Evolutionary conservation across 2,329 filamentous ascomycete species (phyloP), one percentile per base, ranked within the genome.

Genomic region (Fusarium odoratissimum): DNA sequence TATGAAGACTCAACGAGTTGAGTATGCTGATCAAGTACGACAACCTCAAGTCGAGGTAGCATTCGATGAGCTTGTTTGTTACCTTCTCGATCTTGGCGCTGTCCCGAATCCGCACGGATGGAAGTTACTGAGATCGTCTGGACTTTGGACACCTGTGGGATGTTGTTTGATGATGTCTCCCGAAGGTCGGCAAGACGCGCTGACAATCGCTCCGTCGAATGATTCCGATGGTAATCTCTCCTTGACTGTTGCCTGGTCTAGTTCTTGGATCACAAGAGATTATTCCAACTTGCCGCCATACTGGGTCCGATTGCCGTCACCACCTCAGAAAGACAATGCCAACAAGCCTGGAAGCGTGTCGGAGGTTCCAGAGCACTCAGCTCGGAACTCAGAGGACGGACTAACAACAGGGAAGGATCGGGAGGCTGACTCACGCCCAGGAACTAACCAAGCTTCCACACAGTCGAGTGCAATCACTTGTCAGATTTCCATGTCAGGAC

Each of bases 21-120:
- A 91, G 77, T 92, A 91, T 72, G 87, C 85, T 13, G 86, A 88
- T 60, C 86, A 88, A 77, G 81, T 88, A 12, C 82, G 86, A 12
- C 86, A 88, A 77, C 86, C 86, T 0, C 86, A 88, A 77, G 86
- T 86, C 21, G 86, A 88, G 35, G 80, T 87, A 4, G 82, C 80
- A 1, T 91, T 92, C 73, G 88, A 90, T 65, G 87, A 90, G 70
- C 80, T 92, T 6, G 80, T 92, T 1, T 86, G 84, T 31, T 92
- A 92, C 67, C 80, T 92, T 40, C 79, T 92, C 4, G 90, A 92
- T 77, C 82, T 91, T 13, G 91, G 91, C 5, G 90, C 90, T 4
- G 82, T 90, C 5, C 89, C 90, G 0, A 87, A 91, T 64, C 79
- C 87, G 0, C 87, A 88, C 55, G 89, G 89, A 5, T 90, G 89